Base-by-base conservation (phyloP, 1,139 yeast species). In the Groenewaldozyma auringiensis region DNA sequence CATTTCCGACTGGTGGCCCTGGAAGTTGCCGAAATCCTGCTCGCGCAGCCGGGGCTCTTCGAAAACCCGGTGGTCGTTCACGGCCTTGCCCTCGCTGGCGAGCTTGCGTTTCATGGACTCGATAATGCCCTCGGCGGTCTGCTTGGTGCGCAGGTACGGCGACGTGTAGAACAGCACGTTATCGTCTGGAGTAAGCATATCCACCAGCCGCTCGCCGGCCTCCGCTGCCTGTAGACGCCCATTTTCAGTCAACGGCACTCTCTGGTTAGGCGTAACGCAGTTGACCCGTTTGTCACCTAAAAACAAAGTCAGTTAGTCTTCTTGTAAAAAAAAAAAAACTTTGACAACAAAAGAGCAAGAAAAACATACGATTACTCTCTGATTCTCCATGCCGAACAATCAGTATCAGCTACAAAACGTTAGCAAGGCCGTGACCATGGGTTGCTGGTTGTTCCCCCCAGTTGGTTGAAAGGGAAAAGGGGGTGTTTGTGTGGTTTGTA, bases 21-120 rank as follows among this genome's bases (percentile, higher is more conserved):
- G 96, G 64, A 86, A 87, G 61, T 88, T 88, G 20, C 96, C 96
- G 61, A 88, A 88, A 64, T 88, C 96, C 63, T 88, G 96, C 61
- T 88, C 96, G 53, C 96, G 71, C 77, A 88, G 78, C 45, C 96
- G 67, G 2, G 96, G 94, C 58, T 88, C 96, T 60, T 88, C 96
- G 53, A 77, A 73, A 8, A 85, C 76, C 39, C 69, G 69, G 34
- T 72, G 77, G 2, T 70, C 65, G 45, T 76, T 72, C 6, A 25
- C 29, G 6, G 9, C 9, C 11, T 25, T 25, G 11, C 29, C 29
- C 6, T 25, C 11, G 6, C 11, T 6, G 6, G 6, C 9, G 6
- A 25, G 11, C 6, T 6, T 25, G 9, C 29, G 29, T 25, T 25
- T 11, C 38, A 86, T 69, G 1, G 81, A 85, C 37, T 75, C 72